Evolutionary conservation across 1,284 basidiomycete species (phyloP).

Genomic region (Leccinum pallidistipes): DNA sequence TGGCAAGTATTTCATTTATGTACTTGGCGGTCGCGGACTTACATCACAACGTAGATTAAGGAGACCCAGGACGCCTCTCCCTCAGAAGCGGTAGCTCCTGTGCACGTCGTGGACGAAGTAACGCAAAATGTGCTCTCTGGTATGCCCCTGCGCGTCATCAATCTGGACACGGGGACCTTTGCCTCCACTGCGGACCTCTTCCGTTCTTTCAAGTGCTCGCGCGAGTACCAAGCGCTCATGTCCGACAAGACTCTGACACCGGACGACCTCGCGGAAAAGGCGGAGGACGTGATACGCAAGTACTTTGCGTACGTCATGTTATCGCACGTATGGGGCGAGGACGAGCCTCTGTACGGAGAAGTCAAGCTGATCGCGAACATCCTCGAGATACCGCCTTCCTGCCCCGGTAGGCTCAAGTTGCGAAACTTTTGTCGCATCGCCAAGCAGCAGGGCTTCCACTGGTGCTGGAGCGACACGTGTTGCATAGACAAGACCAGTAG

Average conservation of each 20-base stretch:
- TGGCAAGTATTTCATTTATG: slow-evolving; percentile 1
- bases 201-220: slow-evolving; percentile 20
- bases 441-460: slow-evolving; percentile 18
- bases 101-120: slow-evolving; percentile 19
- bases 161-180: slow-evolving; percentile 22
- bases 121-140: slow-evolving; percentile 17
- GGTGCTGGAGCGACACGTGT: slow-evolving; percentile 33
- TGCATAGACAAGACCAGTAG: slow-evolving; percentile 30
- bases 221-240: slow-evolving; percentile 21
- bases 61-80: slow-evolving; percentile 2
- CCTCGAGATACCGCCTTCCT: slow-evolving; percentile 18
- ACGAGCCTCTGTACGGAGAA: slow-evolving; percentile 26
- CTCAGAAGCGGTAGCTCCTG: slow-evolving; percentile 11
- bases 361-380: slow-evolving; percentile 15
- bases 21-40: not conserved
- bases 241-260: slow-evolving; percentile 4
- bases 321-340: slow-evolving; percentile 30
- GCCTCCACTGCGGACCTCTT: slow-evolving; percentile 19
- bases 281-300: slow-evolving; percentile 15
- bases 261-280: slow-evolving; percentile 13
- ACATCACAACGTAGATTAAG: slow-evolving; percentile 1
- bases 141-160: slow-evolving; percentile 26
- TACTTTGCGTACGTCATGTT: slow-evolving; percentile 31
- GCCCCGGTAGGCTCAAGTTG: slow-evolving; percentile 20
- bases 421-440: slow-evolving; percentile 25